Percentiles rank a stretch among this genome's conserved stretches.
phyloP scores from a whole-genome alignment of 2,329 filamentous ascomycete genomes.

The Allantophomopsis cytisporea region DNA sequence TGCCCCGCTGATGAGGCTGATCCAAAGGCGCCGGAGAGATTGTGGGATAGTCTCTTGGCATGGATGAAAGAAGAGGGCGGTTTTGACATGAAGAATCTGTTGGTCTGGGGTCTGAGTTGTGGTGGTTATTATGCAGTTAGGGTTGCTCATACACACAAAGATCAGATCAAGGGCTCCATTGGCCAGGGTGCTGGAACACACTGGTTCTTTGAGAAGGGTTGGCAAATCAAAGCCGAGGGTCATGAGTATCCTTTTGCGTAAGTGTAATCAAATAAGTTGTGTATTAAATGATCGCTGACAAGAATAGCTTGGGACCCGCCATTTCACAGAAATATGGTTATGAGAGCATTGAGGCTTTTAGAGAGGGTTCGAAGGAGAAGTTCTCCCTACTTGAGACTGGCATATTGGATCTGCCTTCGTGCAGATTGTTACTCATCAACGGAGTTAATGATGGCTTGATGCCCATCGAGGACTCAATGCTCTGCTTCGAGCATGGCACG shows the following conservation, averaged over 20 bases:
- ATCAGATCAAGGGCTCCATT: constrained; percentile 36
- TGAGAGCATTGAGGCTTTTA: constrained; percentile 37
- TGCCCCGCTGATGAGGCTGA: constrained; percentile 50
- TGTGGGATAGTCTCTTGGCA: constrained; percentile 47
- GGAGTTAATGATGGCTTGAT: constrained; percentile 48
- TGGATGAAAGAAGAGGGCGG: constrained; percentile 37
- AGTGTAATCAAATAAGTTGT: constrained; percentile 8
- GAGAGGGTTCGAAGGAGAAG: constrained; percentile 37
- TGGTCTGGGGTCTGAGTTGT: constrained; percentile 51
- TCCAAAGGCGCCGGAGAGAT: constrained; percentile 41
- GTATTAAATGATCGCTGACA: not conserved
- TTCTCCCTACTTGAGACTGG: constrained; percentile 49
- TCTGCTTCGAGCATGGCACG: constrained; percentile 49
- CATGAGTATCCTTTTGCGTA: constrained; percentile 52
- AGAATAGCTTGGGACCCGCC: constrained; percentile 31
- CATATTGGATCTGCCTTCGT: constrained; percentile 39
- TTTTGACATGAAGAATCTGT: constrained; percentile 41
- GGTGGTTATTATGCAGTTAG: constrained; percentile 58
- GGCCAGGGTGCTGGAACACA: constrained; percentile 52
- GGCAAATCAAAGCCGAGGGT: constrained; percentile 46
- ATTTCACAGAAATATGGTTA: constrained; percentile 52
- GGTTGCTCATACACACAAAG: constrained; percentile 51
- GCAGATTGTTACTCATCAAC: constrained; percentile 46
- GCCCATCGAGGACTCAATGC: constrained; percentile 53
- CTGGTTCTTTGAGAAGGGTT: constrained; percentile 43